These are phyloP conservation scores for Lumnitzera littorea DNA, from an alignment of 345 rosid genomes.

Conservation along the genomic window DNA sequence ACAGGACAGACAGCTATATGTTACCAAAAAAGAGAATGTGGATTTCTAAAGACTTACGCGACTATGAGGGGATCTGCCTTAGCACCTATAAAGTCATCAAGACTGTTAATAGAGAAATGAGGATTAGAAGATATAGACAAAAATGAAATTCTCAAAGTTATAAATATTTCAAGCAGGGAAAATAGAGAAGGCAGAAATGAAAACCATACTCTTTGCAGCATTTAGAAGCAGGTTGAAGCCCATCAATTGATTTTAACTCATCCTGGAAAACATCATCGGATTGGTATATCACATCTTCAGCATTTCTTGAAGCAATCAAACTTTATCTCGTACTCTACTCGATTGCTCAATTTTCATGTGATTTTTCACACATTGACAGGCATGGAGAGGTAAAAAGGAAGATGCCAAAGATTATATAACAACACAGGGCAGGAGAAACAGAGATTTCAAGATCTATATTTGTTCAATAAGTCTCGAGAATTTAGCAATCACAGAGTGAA, in stretches of 20 bases:
- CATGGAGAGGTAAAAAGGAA: no score
- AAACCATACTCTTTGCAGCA: slow-evolving; percentile 35
- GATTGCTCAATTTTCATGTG: no score
- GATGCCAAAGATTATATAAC: no score
- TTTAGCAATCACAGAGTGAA: no score
- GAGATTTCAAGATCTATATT: no score
- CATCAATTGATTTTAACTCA: slow-evolving; percentile 30
- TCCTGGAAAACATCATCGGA: slow-evolving; percentile 17
- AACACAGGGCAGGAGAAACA: no score
- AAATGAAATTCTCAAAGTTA: background rate
- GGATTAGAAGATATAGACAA: background rate
- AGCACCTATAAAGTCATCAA: slow-evolving; percentile 29
- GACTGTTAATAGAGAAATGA: slow-evolving; percentile 19
- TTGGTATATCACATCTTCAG: no score
- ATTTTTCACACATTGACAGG: no score
- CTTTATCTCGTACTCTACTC: no score
- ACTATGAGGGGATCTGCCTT: slow-evolving; percentile 33
- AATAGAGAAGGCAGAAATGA: background rate
- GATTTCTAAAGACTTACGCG: slow-evolving; percentile 8
- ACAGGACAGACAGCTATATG: background rate
- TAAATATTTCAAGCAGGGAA: background rate
- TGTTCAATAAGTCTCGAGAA: no score
- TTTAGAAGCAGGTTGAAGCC: slow-evolving; percentile 25
- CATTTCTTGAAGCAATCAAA: no score
- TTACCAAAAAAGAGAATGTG: background rate